phyloP scores from a whole-genome alignment of 768 basidiomycete genomes.

The Ramaria sp. region DNA sequence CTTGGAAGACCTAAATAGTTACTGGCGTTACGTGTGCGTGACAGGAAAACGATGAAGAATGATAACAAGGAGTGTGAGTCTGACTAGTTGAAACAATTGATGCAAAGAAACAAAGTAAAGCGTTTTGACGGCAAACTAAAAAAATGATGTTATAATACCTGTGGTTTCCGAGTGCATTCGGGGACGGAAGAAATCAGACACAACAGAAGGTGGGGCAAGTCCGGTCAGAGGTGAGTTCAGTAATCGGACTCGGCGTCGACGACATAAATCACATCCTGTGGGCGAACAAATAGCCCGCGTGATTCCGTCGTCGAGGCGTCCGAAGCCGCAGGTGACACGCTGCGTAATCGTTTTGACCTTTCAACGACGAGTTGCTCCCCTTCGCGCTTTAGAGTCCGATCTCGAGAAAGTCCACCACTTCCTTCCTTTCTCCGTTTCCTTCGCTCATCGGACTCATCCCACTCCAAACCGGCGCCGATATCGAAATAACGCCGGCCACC shows the following conservation, averaged over 20 bases:
- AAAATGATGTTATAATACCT: neutral
- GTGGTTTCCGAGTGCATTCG: neutral
- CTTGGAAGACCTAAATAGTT: neutral
- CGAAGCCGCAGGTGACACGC: slow-evolving; percentile 57
- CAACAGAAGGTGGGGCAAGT: neutral
- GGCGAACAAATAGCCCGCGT: slow-evolving; percentile 69
- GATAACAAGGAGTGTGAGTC: neutral
- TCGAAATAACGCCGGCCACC: slow-evolving; percentile 80
- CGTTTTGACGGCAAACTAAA: neutral
- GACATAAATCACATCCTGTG: slow-evolving; percentile 80
- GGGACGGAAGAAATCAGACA: neutral
- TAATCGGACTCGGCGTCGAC: slow-evolving; percentile 44
- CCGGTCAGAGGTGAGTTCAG: neutral
- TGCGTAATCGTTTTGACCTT: slow-evolving; percentile 47
- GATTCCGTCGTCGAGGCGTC: slow-evolving; percentile 53
- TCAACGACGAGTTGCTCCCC: slow-evolving; percentile 43
- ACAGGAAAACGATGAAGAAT: neutral
- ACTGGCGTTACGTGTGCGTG: neutral
- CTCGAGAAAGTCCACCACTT: slow-evolving; percentile 20
- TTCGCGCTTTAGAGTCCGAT: slow-evolving; percentile 36
- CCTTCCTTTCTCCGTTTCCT: slow-evolving; percentile 31
- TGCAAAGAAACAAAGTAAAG: neutral
- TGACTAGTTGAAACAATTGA: neutral
- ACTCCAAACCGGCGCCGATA: slow-evolving; percentile 47
- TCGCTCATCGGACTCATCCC: slow-evolving; percentile 43